Base-by-base conservation (phyloP, 2,329 filamentous ascomycete species). In the Hypoxylon sp. region DNA sequence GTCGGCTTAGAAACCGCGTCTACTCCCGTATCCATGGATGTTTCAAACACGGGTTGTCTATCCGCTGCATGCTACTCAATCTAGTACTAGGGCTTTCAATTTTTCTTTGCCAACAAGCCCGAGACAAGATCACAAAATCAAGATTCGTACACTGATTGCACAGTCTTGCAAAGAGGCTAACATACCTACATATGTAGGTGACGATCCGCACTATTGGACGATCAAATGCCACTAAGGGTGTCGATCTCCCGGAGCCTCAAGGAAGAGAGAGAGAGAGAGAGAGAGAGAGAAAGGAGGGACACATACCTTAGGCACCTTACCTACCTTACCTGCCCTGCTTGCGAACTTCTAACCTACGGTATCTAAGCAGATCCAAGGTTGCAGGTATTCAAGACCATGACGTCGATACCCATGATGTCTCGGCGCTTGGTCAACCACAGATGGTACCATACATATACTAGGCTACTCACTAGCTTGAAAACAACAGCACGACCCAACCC, bases 161-260 rank as follows among this genome's bases (percentile, higher is more conserved):
- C 55, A 63, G 45, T 60, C 57, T 69, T 61, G 43, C 48, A 53
- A 51, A 59, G 52, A 56, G 57, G 57, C 65, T 65, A 67, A 62
- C 46, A 50, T 66, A 62, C 46, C 46, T 66, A 45, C 53, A 52
- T 52, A 51, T 56, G 32, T 62, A 68, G 50, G 30, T 43, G 45
- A 58, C 38, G 52, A 60, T 43, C 49, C 49, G 53, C 43, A 65
- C 53, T 71, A 71, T 71, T 71, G 68, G 68, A 67, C 60, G 68
- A 71, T 71, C 49, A 45, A 61, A 66, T 66, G 52, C 65, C 56
- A 34, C 56, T 32, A 61, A 6, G 34, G 34, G 21, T 57, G 65
- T 60, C 57, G 66, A 71, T 71, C 68, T 62, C 60, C 60, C 63
- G 63, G 65, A 71, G 65, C 68, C 66, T 67, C 65, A 71, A 49